Conservation (phyloP, 2,329 filamentous ascomycete genomes). For the Fusarium liriodendri region DNA sequence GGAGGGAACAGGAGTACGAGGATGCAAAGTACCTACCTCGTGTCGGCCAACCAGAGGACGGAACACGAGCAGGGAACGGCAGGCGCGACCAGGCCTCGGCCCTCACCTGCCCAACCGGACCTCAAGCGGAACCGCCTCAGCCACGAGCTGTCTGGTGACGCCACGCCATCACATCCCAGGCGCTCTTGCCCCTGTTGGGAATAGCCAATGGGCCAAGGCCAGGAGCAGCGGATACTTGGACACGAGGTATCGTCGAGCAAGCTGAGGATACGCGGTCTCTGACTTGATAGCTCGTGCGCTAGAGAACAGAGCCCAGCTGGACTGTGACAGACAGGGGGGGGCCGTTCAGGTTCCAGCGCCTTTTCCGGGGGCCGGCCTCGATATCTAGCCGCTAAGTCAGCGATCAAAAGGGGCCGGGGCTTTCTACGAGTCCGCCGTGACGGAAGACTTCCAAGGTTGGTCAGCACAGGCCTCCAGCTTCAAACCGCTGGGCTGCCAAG, state of each 20-base stretch:
- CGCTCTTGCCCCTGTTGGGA: constrained; percentile 33
- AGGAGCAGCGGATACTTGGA: constrained; percentile 25
- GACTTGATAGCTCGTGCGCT: constrained; percentile 4
- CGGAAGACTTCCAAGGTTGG: neutral
- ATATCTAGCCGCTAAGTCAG: constrained; percentile 16
- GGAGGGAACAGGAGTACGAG: constrained; percentile 26
- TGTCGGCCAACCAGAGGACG: constrained; percentile 14
- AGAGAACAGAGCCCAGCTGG: neutral
- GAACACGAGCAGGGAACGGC: constrained; percentile 16
- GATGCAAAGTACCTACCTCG: constrained; percentile 16
- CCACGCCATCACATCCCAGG: constrained; percentile 34
- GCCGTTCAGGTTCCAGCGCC: constrained; percentile 17
- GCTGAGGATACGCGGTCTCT: neutral
- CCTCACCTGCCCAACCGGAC: constrained; percentile 23
- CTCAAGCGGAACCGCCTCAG: constrained; percentile 23
- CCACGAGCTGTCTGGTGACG: constrained; percentile 29
- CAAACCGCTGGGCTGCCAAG: neutral
- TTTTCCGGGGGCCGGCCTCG: constrained; percentile 18
- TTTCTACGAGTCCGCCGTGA: neutral
- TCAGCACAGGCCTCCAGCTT: constrained; percentile 5
- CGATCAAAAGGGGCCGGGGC: neutral
- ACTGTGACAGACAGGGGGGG: constrained; percentile 31
- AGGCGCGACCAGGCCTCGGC: constrained; percentile 10
- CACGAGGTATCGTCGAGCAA: constrained; percentile 18
- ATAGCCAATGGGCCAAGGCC: constrained; percentile 10